Evolutionary conservation across 2,329 filamentous ascomycete genomes (phyloP).

Genomic region (Xylaria sp.): DNA sequence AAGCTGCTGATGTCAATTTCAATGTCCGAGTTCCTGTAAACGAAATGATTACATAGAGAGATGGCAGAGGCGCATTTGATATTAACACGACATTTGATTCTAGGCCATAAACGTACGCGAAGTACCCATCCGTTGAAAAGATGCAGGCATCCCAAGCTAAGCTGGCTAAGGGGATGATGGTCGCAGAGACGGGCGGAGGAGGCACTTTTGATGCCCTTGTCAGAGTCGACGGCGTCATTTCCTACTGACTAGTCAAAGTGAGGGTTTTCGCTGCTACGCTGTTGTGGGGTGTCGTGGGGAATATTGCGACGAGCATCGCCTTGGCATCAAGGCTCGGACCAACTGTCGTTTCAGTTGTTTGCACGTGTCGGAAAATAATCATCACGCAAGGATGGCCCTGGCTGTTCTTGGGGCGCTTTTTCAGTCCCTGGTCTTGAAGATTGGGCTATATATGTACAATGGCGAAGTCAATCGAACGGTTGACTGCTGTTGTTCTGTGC

Average conservation of each 20-base stretch:
- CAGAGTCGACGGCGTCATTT: not conserved
- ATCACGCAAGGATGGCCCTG: not conserved
- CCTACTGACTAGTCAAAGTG: not conserved
- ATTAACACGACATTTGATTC: not conserved
- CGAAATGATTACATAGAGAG: too few species aligned
- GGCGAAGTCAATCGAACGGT: not conserved
- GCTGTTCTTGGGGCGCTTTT: not conserved
- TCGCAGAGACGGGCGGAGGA: not conserved
- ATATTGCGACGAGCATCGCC: not conserved
- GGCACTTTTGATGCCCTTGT: not conserved
- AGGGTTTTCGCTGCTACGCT: not conserved
- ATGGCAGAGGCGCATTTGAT: not conserved
- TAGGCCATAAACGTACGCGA: not conserved
- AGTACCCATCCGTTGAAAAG: not conserved
- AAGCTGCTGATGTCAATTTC: not conserved
- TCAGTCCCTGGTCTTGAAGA: not conserved
- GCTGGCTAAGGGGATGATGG: too few species aligned
- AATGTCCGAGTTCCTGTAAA: not conserved
- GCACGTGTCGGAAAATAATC: conserved; percentile 9
- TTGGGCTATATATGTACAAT: not conserved
- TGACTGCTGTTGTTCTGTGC: not conserved
- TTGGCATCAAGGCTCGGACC: conserved; percentile 16
- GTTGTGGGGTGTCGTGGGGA: not conserved
- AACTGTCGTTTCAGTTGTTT: conserved; percentile 7
- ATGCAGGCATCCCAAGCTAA: not conserved